A percentile compares a stretch with the other conserved stretches of the same genome.
Conservation (phyloP, 805 yeast species). For the Ogataea naganishii region DNA sequence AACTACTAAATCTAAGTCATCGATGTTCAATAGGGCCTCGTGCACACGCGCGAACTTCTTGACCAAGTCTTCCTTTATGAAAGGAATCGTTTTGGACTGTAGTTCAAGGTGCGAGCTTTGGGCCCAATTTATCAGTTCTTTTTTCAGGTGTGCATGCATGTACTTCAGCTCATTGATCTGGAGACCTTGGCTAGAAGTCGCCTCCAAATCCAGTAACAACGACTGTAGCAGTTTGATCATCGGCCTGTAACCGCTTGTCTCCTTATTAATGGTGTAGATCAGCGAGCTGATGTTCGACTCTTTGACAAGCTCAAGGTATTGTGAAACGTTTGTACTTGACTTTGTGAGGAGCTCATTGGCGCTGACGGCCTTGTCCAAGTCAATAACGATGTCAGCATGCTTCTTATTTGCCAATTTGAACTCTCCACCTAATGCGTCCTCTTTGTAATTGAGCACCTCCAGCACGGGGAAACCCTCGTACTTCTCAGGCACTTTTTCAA, state of each 20-base stretch:
- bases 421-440: conserved; percentile 7
- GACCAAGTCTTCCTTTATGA: conserved; percentile 16
- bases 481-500: conserved; percentile 11
- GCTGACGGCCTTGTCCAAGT: conserved; percentile 14
- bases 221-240: conserved; percentile 14
- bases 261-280: conserved; percentile 17
- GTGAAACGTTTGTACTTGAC: conserved; percentile 17
- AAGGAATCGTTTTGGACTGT: conserved; percentile 23
- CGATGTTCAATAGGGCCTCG: conserved; percentile 22
- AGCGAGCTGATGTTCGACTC: conserved; percentile 19
- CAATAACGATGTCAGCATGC: conserved; percentile 8
- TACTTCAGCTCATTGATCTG: conserved; percentile 5
- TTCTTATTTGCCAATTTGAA: conserved; percentile 6
- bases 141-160: conserved; percentile 6
- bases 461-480: conserved; percentile 19
- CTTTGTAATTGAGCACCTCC: conserved; percentile 11
- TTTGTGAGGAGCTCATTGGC: conserved; percentile 21
- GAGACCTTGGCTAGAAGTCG: conserved; percentile 3
- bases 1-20: conserved; percentile 22
- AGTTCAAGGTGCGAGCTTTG: conserved; percentile 25
- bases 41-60: conserved; percentile 19
- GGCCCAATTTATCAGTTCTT: conserved; percentile 22
- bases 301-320: conserved; percentile 17
- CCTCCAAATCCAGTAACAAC: conserved; percentile 16
- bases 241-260: conserved; percentile 23